Evolutionary conservation across 768 basidiomycete genomes (phyloP).

Genomic region (Hygrophorus pudorinus): DNA sequence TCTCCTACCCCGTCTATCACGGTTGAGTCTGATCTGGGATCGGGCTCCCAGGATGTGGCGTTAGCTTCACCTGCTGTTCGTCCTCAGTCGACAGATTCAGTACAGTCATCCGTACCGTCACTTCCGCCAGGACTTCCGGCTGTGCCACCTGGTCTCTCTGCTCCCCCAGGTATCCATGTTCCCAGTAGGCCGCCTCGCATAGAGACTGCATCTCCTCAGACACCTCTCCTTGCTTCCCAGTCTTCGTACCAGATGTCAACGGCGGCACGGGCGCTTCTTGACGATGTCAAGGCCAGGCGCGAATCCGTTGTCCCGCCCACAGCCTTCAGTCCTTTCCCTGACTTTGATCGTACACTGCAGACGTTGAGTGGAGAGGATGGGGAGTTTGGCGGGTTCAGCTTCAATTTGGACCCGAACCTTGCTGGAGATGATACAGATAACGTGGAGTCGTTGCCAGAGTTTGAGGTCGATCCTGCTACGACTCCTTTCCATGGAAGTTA

Average conservation of each 20-base stretch:
- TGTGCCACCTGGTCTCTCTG: conserved; percentile 16
- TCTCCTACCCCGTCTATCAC: conserved; percentile 41
- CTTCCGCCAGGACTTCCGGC: conserved; percentile 33
- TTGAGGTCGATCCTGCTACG: conserved; percentile 36
- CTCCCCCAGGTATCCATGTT: no score
- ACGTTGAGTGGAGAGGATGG: conserved; percentile 55
- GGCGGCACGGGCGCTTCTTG: conserved; percentile 74
- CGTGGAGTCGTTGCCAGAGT: conserved; percentile 33
- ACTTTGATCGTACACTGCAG: conserved; percentile 78
- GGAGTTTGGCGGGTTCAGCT: conserved; percentile 66
- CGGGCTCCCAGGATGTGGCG: conserved; percentile 32
- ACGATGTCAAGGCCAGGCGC: conserved; percentile 71
- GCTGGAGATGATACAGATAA: conserved; percentile 37
- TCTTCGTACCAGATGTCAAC: conserved; percentile 80
- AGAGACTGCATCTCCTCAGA: conserved; percentile 42
- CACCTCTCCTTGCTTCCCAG: conserved; percentile 41
- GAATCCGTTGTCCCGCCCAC: conserved; percentile 39
- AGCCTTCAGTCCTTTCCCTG: conserved; percentile 68
- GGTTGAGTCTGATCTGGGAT: conserved; percentile 42
- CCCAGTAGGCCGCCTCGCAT: conserved; percentile 36
- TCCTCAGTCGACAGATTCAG: conserved; percentile 22
- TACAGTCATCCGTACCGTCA: conserved; percentile 25
- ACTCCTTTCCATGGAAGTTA: conserved; percentile 58
- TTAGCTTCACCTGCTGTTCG: conserved; percentile 24
- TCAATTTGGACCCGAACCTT: conserved; percentile 76